Conservation (phyloP, 2,329 filamentous ascomycete genomes). For the Calonectria henricotiae region DNA sequence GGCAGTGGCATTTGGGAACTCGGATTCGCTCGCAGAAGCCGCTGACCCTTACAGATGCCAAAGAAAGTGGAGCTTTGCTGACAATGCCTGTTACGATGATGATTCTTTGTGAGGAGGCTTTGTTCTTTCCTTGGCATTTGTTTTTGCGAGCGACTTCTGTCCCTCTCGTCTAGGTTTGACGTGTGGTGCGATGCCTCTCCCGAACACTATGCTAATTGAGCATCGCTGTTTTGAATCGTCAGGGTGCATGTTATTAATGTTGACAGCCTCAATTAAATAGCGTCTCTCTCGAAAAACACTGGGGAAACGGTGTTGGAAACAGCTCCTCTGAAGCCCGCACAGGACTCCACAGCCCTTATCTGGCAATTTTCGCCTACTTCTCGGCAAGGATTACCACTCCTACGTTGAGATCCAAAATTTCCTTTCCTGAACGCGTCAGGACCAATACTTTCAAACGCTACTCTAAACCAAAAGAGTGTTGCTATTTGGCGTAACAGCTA, state of each 20-base stretch:
- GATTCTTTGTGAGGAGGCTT: not conserved
- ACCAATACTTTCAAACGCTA: not conserved
- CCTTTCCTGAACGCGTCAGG: not conserved
- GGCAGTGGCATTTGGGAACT: not conserved
- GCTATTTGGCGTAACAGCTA: no score
- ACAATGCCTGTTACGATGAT: not conserved
- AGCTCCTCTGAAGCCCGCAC: not conserved
- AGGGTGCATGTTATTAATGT: not conserved
- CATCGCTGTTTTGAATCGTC: not conserved
- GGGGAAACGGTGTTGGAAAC: not conserved
- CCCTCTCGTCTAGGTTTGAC: no score
- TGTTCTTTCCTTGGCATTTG: slow-evolving; percentile 5
- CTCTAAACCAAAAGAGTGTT: no score
- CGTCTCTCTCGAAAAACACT: not conserved
- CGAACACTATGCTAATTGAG: no score
- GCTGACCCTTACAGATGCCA: not conserved
- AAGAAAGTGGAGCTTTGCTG: not conserved
- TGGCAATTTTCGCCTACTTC: slow-evolving; percentile 5
- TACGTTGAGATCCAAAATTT: not conserved
- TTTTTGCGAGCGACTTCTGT: not conserved
- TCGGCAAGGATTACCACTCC: not conserved
- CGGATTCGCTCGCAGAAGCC: not conserved
- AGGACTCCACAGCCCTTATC: not conserved
- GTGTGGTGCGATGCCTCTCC: no score
- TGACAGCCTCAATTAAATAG: not conserved